Evolutionary conservation across 129 eudicot species (phyloP).

Genomic region (Tagetes erecta): DNA sequence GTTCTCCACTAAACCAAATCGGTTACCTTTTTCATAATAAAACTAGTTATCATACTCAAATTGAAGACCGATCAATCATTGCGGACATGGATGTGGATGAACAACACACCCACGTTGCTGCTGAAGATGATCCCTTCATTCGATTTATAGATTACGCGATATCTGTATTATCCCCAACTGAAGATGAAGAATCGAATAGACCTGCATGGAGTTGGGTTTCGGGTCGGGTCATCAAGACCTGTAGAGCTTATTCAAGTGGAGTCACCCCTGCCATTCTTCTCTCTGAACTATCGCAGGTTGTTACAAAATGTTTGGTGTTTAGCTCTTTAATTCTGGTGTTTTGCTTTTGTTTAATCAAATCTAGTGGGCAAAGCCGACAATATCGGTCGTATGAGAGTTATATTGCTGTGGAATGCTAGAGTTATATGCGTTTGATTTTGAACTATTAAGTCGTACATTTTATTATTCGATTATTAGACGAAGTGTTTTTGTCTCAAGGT

Average conservation of each 20-base stretch:
- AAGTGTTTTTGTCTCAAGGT: constrained; percentile 8
- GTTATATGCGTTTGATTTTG: neutral
- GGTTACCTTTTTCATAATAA: neutral
- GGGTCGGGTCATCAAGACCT: constrained; percentile 72
- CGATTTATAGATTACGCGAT: constrained; percentile 70
- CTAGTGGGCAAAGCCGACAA: too few relatives aligned
- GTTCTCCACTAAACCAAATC: neutral
- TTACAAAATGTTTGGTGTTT: neutral
- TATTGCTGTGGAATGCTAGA: neutral
- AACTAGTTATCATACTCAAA: constrained; percentile 3
- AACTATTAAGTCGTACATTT: neutral
- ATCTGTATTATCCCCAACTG: constrained; percentile 49
- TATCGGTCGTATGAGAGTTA: neutral
- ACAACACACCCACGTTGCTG: constrained; percentile 29
- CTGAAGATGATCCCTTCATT: constrained; percentile 61
- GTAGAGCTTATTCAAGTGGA: constrained; percentile 88
- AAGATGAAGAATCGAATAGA: constrained; percentile 30
- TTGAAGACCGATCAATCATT: neutral
- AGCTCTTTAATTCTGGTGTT: neutral
- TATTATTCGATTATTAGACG: neutral
- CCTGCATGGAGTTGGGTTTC: constrained; percentile 91
- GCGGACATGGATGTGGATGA: constrained; percentile 55
- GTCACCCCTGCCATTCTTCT: constrained; percentile 96
- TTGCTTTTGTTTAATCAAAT: neutral
- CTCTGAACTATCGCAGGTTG: constrained; percentile 86